Evolutionary conservation across 2,329 filamentous ascomycete species (phyloP).

Genomic region (Fusarium longipes): DNA sequence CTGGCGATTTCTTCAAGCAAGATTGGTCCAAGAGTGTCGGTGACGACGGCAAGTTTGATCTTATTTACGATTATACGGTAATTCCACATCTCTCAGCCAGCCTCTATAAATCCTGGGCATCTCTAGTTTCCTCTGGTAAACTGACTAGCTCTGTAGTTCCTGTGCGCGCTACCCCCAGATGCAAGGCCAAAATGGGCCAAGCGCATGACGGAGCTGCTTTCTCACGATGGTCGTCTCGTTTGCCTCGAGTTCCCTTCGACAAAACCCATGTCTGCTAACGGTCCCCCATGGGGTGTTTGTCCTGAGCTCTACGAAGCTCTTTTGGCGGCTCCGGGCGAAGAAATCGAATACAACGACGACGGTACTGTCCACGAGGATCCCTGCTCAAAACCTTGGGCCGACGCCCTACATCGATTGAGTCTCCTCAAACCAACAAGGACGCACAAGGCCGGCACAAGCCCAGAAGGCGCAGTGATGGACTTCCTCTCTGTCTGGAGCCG

Average conservation of each 20-base stretch:
- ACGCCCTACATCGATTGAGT: slow-evolving; percentile 57
- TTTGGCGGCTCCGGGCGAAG: slow-evolving; percentile 74
- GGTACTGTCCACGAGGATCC: slow-evolving; percentile 57
- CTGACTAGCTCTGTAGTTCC: slow-evolving; percentile 60
- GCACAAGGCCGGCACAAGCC: slow-evolving; percentile 58
- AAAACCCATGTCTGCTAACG: slow-evolving; percentile 72
- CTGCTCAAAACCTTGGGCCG: slow-evolving; percentile 53
- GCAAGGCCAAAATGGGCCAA: slow-evolving; percentile 65
- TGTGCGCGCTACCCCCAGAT: slow-evolving; percentile 69
- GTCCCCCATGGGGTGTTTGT: slow-evolving; percentile 79
- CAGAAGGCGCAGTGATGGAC: slow-evolving; percentile 61
- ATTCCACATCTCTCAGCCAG: slow-evolving; percentile 6
- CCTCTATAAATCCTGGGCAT: slow-evolving; percentile 1
- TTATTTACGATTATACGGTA: slow-evolving; percentile 74
- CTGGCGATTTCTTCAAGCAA: slow-evolving; percentile 75
- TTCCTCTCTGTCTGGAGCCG: slow-evolving; percentile 66
- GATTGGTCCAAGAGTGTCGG: slow-evolving; percentile 62
- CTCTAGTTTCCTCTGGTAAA: slow-evolving; percentile 8
- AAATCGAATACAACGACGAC: slow-evolving; percentile 67
- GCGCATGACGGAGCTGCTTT: slow-evolving; percentile 63
- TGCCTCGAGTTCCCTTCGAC: slow-evolving; percentile 83
- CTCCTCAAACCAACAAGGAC: slow-evolving; percentile 64
- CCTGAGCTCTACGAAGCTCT: slow-evolving; percentile 78
- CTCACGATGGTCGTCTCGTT: slow-evolving; percentile 62
- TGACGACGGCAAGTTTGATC: slow-evolving; percentile 67